Percentiles rank a stretch among this genome's conserved stretches.
Conservation (phyloP, 2,329 filamentous ascomycete species). For the Fusarium tjaetaba region DNA sequence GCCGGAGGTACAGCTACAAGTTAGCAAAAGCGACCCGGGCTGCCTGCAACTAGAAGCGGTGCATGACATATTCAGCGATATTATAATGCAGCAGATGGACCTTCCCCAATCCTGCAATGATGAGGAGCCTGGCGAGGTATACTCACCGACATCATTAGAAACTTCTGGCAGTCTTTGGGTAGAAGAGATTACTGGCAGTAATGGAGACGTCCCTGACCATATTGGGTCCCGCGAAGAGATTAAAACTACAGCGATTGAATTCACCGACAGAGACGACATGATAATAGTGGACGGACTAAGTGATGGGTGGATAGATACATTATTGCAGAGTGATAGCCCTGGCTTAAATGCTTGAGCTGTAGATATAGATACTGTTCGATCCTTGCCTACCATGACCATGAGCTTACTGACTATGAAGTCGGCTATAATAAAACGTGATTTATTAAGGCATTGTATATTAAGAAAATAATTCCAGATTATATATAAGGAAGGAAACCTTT, state of each 20-base stretch:
- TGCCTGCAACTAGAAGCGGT: not conserved
- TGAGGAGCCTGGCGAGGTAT: not conserved
- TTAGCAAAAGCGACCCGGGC: not conserved
- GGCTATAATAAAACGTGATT: fast-evolving
- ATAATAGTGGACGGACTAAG: not conserved
- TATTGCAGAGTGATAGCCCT: no score
- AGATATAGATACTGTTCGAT: no score
- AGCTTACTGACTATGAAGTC: no score
- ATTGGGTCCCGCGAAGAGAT: not conserved
- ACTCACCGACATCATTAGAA: not conserved
- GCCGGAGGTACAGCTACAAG: not conserved
- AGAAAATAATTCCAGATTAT: fast-evolving
- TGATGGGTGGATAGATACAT: not conserved
- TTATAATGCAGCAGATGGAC: no score
- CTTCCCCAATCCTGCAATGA: not conserved
- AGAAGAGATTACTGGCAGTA: not conserved
- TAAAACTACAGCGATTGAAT: not conserved
- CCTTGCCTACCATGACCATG: not conserved
- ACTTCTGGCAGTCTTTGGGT: not conserved
- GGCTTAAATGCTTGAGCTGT: not conserved
- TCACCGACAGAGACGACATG: not conserved
- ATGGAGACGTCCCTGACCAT: not conserved
- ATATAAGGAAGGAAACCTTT: fast-evolving
- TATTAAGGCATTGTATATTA: fast-evolving
- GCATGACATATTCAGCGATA: not conserved